Evolutionary conservation across 2,329 filamentous ascomycete species (phyloP).

Genomic region (Grosmannia huntii): DNA sequence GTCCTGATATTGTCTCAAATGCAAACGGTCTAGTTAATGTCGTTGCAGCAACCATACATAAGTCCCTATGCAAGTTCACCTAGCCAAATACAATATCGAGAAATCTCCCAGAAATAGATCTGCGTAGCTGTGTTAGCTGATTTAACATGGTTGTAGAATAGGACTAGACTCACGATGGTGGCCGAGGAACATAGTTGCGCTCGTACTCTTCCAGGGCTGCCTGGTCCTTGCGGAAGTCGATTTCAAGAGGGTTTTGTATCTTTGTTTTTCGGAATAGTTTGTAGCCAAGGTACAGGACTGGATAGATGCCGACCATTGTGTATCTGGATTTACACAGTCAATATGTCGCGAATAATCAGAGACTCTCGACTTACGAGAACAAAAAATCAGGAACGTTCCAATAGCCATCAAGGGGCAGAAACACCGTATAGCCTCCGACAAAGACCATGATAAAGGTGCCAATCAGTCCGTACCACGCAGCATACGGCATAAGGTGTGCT

Average conservation of each 20-base stretch:
- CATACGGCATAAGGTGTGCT: constrained; percentile 37
- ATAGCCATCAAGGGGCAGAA: constrained; percentile 15
- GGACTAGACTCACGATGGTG: neutral
- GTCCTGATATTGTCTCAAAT: no score
- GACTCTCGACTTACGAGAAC: constrained; percentile 18
- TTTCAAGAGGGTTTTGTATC: constrained; percentile 38
- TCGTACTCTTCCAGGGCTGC: constrained; percentile 41
- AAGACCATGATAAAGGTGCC: constrained; percentile 38
- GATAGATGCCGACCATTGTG: constrained; percentile 18
- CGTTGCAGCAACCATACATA: no score
- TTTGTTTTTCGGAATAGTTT: constrained; percentile 53
- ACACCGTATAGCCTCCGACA: constrained; percentile 43
- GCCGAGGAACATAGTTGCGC: constrained; percentile 14
- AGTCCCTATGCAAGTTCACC: no score
- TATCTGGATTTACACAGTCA: constrained; percentile 12
- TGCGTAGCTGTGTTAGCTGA: neutral
- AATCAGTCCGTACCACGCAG: constrained; percentile 33
- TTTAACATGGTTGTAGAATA: neutral
- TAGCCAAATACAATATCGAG: constrained; percentile 2
- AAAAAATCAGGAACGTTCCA: constrained; percentile 20
- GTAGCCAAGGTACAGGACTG: constrained; percentile 48
- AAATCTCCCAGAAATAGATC: neutral
- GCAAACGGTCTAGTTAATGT: no score
- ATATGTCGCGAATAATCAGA: no score
- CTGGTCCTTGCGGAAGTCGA: constrained; percentile 48